A percentile compares a stretch with the other conserved stretches of the same genome.
phyloP scores from a whole-genome alignment of 352 stramenopile genomes.

The Phytopythium chamaehyphon region DNA sequence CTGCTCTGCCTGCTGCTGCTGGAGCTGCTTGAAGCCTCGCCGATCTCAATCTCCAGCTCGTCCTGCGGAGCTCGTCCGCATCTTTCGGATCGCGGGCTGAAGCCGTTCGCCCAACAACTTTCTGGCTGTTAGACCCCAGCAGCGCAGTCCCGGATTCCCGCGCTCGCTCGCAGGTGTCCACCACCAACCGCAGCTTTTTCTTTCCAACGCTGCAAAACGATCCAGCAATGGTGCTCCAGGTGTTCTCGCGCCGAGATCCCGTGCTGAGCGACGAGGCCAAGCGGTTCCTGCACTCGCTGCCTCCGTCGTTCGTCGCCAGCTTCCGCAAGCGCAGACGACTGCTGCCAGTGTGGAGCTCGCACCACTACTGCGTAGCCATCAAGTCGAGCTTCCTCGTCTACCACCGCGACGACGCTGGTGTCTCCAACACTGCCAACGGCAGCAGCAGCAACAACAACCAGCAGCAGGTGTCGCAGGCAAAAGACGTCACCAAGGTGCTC shows the following conservation, averaged over 20 bases:
- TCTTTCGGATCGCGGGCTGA: too few relatives aligned
- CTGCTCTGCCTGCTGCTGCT: too few relatives aligned
- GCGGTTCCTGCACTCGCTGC: conserved; percentile 79
- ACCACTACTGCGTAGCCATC: conserved; percentile 87
- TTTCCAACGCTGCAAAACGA: neutral
- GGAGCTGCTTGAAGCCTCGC: too few relatives aligned
- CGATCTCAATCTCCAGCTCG: too few relatives aligned
- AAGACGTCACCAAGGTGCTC: conserved; percentile 12
- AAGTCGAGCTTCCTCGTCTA: conserved; percentile 86
- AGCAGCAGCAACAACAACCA: conserved; percentile 5
- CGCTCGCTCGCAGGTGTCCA: neutral
- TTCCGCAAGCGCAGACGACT: conserved; percentile 83
- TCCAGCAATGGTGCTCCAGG: conserved; percentile 62
- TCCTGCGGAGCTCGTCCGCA: too few relatives aligned
- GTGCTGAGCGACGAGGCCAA: conserved; percentile 75
- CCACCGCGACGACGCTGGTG: conserved; percentile 57
- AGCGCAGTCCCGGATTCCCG: conserved; percentile 2
- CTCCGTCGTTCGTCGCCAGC: conserved; percentile 77
- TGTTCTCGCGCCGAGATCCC: conserved; percentile 73
- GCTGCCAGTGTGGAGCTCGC: conserved; percentile 75
- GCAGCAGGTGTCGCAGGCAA: neutral
- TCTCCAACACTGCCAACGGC: conserved; percentile 13
- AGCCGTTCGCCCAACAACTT: too few relatives aligned
- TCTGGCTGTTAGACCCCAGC: too few relatives aligned
- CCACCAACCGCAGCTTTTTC: neutral